Evolutionary conservation across 139 green algal genomes (phyloP), one percentile per base, ranked within the genome.

Genomic region (Picochlorum sp.): DNA sequence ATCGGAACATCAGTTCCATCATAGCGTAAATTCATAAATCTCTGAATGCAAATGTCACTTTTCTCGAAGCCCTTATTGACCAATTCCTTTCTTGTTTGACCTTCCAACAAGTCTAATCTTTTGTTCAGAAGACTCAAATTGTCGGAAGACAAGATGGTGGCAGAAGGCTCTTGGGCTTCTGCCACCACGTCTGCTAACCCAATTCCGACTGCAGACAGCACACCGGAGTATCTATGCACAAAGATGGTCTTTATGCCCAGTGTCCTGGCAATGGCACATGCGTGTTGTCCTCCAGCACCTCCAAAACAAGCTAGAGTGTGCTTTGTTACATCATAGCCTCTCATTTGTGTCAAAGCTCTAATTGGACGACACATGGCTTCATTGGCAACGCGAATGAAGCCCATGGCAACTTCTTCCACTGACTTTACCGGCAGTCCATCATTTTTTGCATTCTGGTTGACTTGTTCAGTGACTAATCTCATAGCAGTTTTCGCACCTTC

Each of bases 291-390:
- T 6, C 91, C 91, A 16, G 91, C 91, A n/a, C 91, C 91, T 1
- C 91, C 91, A 67, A 98, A 98, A 61, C 82, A 95, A 7, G 89
- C 82, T 13, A 98, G 80, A 39, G 92, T 77, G 56, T 98, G 91
- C 16, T 69, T 55, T 10, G 81, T 74, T 9, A 84, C 82, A 60
- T 98, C 89, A 64, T 94, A 89, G 3, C 91, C 91, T 70, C 81
- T 83, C 76, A 89, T 89, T 58, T 96, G 86, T 0, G 90, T 96
- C 1, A 95, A 74, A 16, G 88, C 82, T 10, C 90, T 64, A 50
- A 98, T 96, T 35, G 90, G 90, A 2, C 91, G 73, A 70, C 87
- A 96, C 91, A 98, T 98, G 9, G 89, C 76, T 73, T 98, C 91
- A 55, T 97, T 97, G n/a, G 91, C 91, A 31, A 98, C 91, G 2